Percentiles rank a stretch among this genome's conserved stretches.
Conservation (phyloP, 1,284 basidiomycete species). For the Quambalaria eucalypti region DNA sequence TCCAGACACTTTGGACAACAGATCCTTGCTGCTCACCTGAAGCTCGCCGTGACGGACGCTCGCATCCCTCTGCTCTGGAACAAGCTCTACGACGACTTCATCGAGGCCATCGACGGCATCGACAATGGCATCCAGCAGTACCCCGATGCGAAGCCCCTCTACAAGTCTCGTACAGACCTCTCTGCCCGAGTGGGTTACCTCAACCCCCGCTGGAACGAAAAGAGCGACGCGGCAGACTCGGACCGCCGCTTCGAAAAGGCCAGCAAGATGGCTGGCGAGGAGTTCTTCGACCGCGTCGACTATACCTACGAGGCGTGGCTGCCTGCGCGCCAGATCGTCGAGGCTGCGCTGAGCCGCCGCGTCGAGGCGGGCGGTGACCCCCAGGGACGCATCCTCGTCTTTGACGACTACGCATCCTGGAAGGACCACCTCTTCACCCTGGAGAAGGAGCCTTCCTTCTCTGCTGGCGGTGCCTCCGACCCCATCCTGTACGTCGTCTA, state of each 20-base stretch:
- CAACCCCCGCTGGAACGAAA: conserved; percentile 44
- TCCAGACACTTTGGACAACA: conserved; percentile 81
- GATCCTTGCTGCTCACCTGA: conserved; percentile 64
- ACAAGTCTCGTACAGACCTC: conserved; percentile 41
- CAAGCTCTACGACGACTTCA: conserved; percentile 82
- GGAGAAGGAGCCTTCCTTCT: conserved; percentile 81
- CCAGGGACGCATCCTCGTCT: conserved; percentile 68
- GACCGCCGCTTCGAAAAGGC: conserved; percentile 61
- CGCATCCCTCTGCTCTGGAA: conserved; percentile 70
- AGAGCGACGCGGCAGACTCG: conserved; percentile 11
- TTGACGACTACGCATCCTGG: conserved; percentile 75
- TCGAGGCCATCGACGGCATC: conserved; percentile 88
- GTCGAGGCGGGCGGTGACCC: conserved; percentile 56
- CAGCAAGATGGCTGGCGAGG: conserved; percentile 71
- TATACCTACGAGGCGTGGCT: conserved; percentile 85
- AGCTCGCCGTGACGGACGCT: conserved; percentile 55
- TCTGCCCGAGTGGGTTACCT: conserved; percentile 36
- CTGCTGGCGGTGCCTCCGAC: conserved; percentile 56
- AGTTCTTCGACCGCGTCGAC: conserved; percentile 71
- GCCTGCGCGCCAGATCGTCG: conserved; percentile 76
- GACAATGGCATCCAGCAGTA: conserved; percentile 53
- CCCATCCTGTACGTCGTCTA: conserved; percentile 75
- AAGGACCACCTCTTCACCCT: conserved; percentile 56
- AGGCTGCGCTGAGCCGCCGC: conserved; percentile 58
- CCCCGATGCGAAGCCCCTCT: conserved; percentile 15